Percentiles rank a stretch among this genome's conserved stretches.
Conservation (phyloP, 2,329 filamentous ascomycete genomes). For the Ilyonectria robusta region DNA sequence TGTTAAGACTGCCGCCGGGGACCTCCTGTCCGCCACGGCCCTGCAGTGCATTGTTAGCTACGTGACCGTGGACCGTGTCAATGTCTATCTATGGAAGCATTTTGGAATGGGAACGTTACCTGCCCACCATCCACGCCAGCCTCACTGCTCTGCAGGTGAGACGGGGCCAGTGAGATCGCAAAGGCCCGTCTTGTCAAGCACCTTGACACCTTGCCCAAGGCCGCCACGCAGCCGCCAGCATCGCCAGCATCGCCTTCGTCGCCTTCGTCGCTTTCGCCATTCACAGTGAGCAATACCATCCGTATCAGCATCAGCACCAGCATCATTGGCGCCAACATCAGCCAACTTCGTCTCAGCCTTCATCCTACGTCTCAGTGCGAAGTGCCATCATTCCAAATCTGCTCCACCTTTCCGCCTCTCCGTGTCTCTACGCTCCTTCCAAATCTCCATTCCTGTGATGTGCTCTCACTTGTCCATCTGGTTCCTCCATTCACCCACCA, state of each 20-base stretch:
- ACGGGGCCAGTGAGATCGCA: conserved; percentile 37
- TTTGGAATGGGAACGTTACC: conserved; percentile 34
- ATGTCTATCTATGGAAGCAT: conserved; percentile 35
- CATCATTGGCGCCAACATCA: conserved; percentile 9
- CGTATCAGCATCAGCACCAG: conserved; percentile 23
- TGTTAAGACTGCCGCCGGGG: conserved; percentile 1
- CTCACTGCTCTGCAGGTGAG: conserved; percentile 40
- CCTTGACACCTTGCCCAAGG: conserved; percentile 15
- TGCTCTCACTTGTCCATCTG: not conserved
- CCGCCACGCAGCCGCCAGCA: conserved; percentile 26
- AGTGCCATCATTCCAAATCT: conserved; percentile 7
- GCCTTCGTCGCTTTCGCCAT: not conserved
- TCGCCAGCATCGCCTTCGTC: conserved; percentile 11
- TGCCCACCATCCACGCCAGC: conserved; percentile 33
- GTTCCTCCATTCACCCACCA: conserved; percentile 18
- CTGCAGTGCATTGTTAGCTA: conserved; percentile 28
- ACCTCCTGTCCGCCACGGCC: conserved; percentile 16
- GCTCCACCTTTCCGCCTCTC: conserved; percentile 13
- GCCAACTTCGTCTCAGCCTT: conserved; percentile 2
- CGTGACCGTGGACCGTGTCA: conserved; percentile 20
- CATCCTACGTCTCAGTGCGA: not conserved
- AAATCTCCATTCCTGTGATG: conserved; percentile 13
- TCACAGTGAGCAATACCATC: not conserved
- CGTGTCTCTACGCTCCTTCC: conserved; percentile 11
- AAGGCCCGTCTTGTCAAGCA: conserved; percentile 21